Evolutionary conservation across 176 grass and related monocot genomes (phyloP).

Genomic region (Pontederia paniculata): DNA sequence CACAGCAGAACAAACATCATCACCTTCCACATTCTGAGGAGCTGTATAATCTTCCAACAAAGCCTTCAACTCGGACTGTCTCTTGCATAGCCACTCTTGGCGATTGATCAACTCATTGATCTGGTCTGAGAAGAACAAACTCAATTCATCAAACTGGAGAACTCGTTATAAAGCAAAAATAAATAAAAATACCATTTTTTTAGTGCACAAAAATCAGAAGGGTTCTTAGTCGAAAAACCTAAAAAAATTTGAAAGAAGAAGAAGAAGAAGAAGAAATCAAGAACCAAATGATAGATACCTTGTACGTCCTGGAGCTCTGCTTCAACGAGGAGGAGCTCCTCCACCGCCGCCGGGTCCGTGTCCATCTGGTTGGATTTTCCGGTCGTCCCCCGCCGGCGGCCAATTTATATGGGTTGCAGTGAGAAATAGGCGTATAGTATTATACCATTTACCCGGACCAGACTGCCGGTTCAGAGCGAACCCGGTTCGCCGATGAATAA

Average conservation of each 20-base stretch:
- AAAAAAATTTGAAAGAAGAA: not conserved
- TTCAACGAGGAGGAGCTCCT: conserved; percentile 56
- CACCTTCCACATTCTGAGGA: conserved; percentile 17
- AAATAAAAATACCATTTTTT: not conserved
- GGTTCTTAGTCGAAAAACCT: not conserved
- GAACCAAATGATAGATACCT: conserved; percentile 40
- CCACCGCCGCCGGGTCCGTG: conserved; percentile 33
- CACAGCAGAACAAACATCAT: conserved; percentile 16
- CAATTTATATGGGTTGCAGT: too few relatives aligned
- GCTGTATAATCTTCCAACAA: conserved; percentile 49
- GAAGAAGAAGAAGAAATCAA: not conserved
- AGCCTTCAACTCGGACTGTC: conserved; percentile 56
- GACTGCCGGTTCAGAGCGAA: too few relatives aligned
- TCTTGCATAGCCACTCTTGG: conserved; percentile 56
- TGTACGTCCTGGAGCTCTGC: conserved; percentile 66
- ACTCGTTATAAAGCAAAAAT: not conserved
- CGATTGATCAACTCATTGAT: conserved; percentile 60
- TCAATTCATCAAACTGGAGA: not conserved
- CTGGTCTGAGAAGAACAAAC: conserved; percentile 34
- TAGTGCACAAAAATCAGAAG: not conserved
- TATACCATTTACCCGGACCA: too few relatives aligned
- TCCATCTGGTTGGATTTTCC: conserved; percentile 10
- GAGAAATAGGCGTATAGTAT: too few relatives aligned
- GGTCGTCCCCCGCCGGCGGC: not conserved
- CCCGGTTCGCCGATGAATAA: too few relatives aligned